These are phyloP conservation scores for Fonsecaea multimorphosa DNA, from an alignment of 2,329 filamentous ascomycete species.

Conservation along the genomic window DNA sequence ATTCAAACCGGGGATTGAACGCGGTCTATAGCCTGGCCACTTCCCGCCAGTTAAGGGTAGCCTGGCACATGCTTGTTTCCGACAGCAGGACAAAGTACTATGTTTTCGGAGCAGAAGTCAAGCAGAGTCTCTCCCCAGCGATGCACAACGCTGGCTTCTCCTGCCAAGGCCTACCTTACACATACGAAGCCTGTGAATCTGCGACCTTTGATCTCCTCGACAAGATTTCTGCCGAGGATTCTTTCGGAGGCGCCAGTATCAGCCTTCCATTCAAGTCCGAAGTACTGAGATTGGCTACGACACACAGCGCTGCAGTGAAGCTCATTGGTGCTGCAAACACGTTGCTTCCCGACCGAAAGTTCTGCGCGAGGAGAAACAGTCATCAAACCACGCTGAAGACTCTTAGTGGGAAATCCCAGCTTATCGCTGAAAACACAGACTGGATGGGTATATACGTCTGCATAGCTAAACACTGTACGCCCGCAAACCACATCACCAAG, in stretches of 20 bases:
- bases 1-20: not conserved
- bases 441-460: slow-evolving; percentile 80
- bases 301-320: slow-evolving; percentile 50
- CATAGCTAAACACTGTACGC: slow-evolving; percentile 61
- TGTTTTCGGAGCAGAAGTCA: slow-evolving; percentile 49
- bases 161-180: slow-evolving; percentile 48
- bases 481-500: slow-evolving; percentile 68
- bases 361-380: not conserved
- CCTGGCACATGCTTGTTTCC: not conserved
- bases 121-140: slow-evolving; percentile 49
- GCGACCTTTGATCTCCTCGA: slow-evolving; percentile 33
- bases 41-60: slow-evolving; percentile 37
- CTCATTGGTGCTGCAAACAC: slow-evolving; percentile 53
- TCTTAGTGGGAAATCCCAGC: slow-evolving; percentile 22
- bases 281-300: slow-evolving; percentile 45
- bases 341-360: slow-evolving; percentile 43
- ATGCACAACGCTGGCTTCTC: slow-evolving; percentile 51
- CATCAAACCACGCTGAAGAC: not conserved
- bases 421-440: slow-evolving; percentile 75
- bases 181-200: slow-evolving; percentile 46
- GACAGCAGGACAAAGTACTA: slow-evolving; percentile 42
- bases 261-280: slow-evolving; percentile 52
- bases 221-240: slow-evolving; percentile 40
- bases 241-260: slow-evolving; percentile 50
- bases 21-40: not conserved